Base-by-base conservation (phyloP, 1,284 basidiomycete species). In the Leccinum insigne region DNA sequence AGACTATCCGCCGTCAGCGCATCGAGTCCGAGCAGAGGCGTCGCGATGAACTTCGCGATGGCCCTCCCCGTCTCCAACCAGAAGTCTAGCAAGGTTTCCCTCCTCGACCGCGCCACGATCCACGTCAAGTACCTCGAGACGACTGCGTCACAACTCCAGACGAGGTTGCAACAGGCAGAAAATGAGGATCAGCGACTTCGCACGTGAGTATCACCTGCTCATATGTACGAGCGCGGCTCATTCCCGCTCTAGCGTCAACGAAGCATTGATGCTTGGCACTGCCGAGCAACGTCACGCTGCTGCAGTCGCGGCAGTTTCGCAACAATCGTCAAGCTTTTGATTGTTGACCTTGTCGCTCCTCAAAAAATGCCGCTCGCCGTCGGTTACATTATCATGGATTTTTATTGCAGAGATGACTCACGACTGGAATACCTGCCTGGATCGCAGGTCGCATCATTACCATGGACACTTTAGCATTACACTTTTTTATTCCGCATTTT, bases 21-120 rank as follows among this genome's bases (percentile, higher is more conserved):
- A 94, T 93, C 80, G 90, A 92, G 82, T 93, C 91, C 29, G 90
- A 92, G 81, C 92, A 96, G 83, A 84, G 92, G 71, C 86, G 93
- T 72, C 88, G 93, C 60, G 92, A 95, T 72, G 93, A 95, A 79
- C 89, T 95, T 72, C 83, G 92, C 64, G 92, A 94, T 67, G 93
- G 93, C 88, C 63, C 87, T 96, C 68, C 94, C 94, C 26, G 82
- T 88, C 64, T 91, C 90, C 60, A 93, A 92, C 81, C 93, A 95
- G 84, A 92, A 94, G 82, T 88, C 89, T 16, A 93, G 90, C 85
- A 95, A 96, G 81, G 90, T 93, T 63, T 91, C 87, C 67, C 82
- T 95, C 66, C 86, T 96, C 72, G 93, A 95, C 74, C 88, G 93
- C 72, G 91, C 91, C 57, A 91, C 90, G 67, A 88, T 85, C 62